Evolutionary conservation across 768 basidiomycete species (phyloP).

Genomic region (Macrocybe gigantea): DNA sequence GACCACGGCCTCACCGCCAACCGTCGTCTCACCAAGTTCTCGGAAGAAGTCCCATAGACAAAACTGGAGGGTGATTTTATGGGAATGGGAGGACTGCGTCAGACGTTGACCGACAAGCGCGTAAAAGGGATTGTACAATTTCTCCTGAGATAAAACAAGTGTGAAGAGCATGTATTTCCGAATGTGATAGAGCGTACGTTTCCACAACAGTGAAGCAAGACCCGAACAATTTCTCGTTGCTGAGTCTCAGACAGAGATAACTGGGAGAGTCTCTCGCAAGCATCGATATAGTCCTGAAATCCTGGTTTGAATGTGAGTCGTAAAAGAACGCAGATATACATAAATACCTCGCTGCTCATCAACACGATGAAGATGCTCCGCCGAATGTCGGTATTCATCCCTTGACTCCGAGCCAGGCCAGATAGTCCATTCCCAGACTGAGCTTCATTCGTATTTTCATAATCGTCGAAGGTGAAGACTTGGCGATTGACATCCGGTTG

Average conservation of each 20-base stretch:
- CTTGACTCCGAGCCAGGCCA: constrained; percentile 87
- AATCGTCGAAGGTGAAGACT: no score
- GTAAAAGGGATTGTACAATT: constrained; percentile 93
- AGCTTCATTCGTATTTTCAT: constrained; percentile 8
- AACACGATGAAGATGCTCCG: constrained; percentile 87
- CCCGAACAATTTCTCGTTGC: constrained; percentile 92
- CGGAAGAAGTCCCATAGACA: constrained; percentile 96
- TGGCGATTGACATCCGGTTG: constrained; percentile 25
- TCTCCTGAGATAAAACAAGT: constrained; percentile 52
- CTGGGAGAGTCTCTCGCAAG: constrained; percentile 83
- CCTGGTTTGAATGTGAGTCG: not conserved
- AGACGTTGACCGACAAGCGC: constrained; percentile 83
- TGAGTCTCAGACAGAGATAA: constrained; percentile 83
- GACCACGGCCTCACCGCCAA: constrained; percentile 75
- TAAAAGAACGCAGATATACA: not conserved
- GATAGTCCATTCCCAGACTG: constrained; percentile 37
- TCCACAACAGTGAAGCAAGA: constrained; percentile 87
- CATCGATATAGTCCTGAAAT: constrained; percentile 88
- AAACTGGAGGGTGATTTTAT: constrained; percentile 91
- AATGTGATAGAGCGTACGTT: constrained; percentile 47
- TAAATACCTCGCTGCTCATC: constrained; percentile 89
- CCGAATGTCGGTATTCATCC: constrained; percentile 97
- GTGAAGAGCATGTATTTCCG: not conserved
- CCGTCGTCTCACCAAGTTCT: constrained; percentile 77
- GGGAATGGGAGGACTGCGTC: constrained; percentile 70